Base-by-base conservation (phyloP, 169 alveolate genomes). In the Babesia sp. region DNA sequence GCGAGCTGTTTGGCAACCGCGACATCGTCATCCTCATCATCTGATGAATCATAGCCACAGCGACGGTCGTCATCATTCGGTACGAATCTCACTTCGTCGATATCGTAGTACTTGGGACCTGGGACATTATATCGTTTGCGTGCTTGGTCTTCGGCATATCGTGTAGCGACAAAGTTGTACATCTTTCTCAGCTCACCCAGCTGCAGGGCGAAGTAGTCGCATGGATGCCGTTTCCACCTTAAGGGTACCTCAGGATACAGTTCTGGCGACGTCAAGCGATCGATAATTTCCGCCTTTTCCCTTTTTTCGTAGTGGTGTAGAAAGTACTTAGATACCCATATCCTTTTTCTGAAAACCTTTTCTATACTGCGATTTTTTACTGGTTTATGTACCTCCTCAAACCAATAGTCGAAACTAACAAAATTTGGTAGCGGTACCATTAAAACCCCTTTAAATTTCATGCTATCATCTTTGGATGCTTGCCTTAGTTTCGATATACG, bases 331-430 rank as follows among this genome's bases (percentile, higher is more conserved):
- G 89, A 81, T 0, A 81, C 69, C 89, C 89, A 81, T 16, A 41
- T 57, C 22, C 78, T 24, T 3, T 50, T 39, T 26, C 58, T 37
- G 61, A 63, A 81, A 24, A 34, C 46, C 41, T 64, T 48, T 22
- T 81, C 81, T 36, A 81, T 81, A 29, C 33, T 46, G 24, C 45
- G 50, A 53, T 55, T 72, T 33, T 73, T 71, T 45, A 72, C 75
- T 8, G 85, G 89, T 24, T 66, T 72, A 75, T 81, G 78, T 14
- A 56, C 73, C 70, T 81, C 89, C 81, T 81, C 85, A 53, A 81
- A 81, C 89, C 89, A 81, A 63, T 71, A 81, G 48, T 81, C 89
- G 53, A 71, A 81, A 66, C 85, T 73, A 20, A 81, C 89, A 44
- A 60, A 9, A 24, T 36, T 41, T n/a, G 89, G 89, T 8, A 81